phyloP scores from a whole-genome alignment of 352 stramenopile genomes.

The Poterioochromonas sp. region DNA sequence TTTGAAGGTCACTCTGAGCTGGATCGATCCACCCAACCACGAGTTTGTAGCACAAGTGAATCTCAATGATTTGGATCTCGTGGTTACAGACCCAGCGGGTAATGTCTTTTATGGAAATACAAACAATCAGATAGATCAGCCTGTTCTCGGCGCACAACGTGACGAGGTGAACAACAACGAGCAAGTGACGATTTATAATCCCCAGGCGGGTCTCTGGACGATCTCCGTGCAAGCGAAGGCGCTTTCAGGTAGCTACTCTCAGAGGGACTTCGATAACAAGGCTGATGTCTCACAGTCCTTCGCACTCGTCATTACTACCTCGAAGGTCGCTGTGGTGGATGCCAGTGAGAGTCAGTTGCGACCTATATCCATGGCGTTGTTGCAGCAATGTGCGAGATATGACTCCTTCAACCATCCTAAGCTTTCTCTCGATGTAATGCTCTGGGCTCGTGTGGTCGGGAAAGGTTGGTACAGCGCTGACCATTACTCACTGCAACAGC shows the following conservation, averaged over 20 bases:
- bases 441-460: not conserved
- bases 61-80: constrained; percentile 14
- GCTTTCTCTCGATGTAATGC: no score
- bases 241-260: not conserved
- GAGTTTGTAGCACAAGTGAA: not conserved
- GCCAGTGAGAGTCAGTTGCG: not conserved
- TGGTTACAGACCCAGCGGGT: not conserved
- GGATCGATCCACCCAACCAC: constrained; percentile 16
- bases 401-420: no score
- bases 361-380: not conserved
- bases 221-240: not conserved
- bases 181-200: not conserved
- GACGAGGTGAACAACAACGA: constrained; percentile 25
- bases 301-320: not conserved
- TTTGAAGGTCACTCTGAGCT: not conserved
- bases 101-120: constrained; percentile 7
- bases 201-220: not conserved
- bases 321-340: not conserved
- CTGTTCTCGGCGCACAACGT: not conserved
- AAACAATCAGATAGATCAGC: not conserved
- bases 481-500: not conserved
- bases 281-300: not conserved
- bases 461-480: not conserved
- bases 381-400: not conserved
- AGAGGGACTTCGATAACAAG: no score